These are phyloP conservation scores for Tulasnella sp. DNA, from an alignment of 768 basidiomycete species.

Conservation along the genomic window DNA sequence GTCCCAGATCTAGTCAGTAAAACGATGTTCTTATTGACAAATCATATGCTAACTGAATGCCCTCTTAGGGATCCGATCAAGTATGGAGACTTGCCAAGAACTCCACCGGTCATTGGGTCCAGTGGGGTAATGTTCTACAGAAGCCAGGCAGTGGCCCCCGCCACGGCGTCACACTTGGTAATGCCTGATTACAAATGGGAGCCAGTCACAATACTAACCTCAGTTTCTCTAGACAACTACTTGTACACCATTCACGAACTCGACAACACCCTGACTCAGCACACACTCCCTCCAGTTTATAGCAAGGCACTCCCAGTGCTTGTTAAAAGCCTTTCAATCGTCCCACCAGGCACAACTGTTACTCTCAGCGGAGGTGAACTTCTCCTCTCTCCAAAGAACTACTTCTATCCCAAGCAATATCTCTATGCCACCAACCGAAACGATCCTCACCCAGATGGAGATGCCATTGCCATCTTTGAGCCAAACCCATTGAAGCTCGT, in stretches of 20 bases:
- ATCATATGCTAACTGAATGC: too few species aligned
- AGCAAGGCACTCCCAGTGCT: constrained; percentile 1
- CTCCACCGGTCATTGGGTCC: constrained; percentile 4
- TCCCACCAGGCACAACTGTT: constrained; percentile 12
- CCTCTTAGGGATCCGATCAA: constrained; percentile 17
- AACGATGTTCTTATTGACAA: too few species aligned
- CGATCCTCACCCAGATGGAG: constrained; percentile 10
- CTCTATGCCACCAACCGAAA: constrained; percentile 18
- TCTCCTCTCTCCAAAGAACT: constrained; percentile 8
- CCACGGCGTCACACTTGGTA: constrained; percentile 14
- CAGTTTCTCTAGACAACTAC: constrained; percentile 1
- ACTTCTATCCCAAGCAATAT: constrained; percentile 10
- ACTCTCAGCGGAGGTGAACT: constrained; percentile 12
- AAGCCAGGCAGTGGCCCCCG: constrained; percentile 18
- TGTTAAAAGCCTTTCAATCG: constrained; percentile 13
- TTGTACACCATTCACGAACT: constrained; percentile 20
- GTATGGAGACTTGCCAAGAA: constrained; percentile 17
- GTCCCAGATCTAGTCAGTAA: neutral
- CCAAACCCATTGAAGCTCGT: constrained; percentile 15
- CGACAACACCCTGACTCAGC: constrained; percentile 17
- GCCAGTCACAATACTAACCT: neutral
- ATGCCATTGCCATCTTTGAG: constrained; percentile 17
- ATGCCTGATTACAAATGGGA: neutral
- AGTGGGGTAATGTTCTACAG: constrained; percentile 10
- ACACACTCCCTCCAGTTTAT: constrained; percentile 16